Conservation (phyloP, 768 basidiomycete genomes). For the Mycena maculata region DNA sequence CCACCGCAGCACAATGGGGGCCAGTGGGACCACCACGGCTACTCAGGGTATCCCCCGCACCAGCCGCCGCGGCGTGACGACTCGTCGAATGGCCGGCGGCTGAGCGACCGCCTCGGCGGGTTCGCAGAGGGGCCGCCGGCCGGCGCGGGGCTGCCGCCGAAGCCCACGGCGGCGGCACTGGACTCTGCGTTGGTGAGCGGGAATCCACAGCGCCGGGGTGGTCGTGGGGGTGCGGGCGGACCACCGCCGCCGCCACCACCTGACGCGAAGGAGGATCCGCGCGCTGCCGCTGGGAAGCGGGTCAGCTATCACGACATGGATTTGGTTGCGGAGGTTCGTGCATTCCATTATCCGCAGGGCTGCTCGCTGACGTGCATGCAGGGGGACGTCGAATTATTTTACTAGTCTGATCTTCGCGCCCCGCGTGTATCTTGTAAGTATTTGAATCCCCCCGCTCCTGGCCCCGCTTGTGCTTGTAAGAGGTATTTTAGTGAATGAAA, state of each 20-base stretch:
- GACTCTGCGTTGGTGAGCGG: constrained; percentile 66
- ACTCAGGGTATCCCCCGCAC: constrained; percentile 49
- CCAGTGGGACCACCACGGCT: constrained; percentile 54
- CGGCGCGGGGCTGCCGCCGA: constrained; percentile 82
- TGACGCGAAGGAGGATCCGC: constrained; percentile 92
- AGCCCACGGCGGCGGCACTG: constrained; percentile 67
- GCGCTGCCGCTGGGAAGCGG: constrained; percentile 88
- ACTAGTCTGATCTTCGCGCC: constrained; percentile 44
- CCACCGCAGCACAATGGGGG: constrained; percentile 10
- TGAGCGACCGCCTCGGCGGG: constrained; percentile 87
- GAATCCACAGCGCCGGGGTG: constrained; percentile 51
- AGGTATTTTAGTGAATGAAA: constrained; percentile 10
- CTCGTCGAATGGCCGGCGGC: constrained; percentile 65
- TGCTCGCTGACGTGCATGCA: constrained; percentile 39
- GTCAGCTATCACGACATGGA: constrained; percentile 98
- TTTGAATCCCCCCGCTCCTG: neutral
- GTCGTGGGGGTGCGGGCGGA: constrained; percentile 53
- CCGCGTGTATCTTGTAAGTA: neutral
- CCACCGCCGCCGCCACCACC: constrained; percentile 85
- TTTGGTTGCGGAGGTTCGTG: constrained; percentile 79
- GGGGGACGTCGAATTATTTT: constrained; percentile 73
- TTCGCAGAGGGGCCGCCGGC: constrained; percentile 71
- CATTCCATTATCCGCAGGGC: constrained; percentile 20
- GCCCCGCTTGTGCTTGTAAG: neutral
- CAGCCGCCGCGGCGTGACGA: constrained; percentile 68